Evolutionary conservation across 2,329 filamentous ascomycete species (phyloP).

Genomic region (Pseudocercospora pini-densiflorae): DNA sequence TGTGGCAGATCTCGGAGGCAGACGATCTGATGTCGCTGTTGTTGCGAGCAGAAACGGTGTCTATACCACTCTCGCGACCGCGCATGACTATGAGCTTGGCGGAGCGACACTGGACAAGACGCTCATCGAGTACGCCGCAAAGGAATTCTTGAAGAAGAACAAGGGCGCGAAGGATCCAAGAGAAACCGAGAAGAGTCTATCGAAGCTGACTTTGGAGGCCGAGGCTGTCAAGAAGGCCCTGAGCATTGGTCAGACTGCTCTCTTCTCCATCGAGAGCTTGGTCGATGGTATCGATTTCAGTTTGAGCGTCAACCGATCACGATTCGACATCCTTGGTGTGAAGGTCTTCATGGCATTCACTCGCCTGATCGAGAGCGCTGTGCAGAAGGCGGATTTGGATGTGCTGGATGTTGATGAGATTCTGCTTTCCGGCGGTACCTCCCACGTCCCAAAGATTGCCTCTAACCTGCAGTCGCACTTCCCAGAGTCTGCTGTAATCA

Average conservation of each 20-base stretch:
- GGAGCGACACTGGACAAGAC: conserved; percentile 87
- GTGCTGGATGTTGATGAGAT: conserved; percentile 93
- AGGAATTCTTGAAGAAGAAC: conserved; percentile 99
- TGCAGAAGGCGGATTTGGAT: conserved; percentile 92
- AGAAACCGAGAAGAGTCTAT: conserved; percentile 77
- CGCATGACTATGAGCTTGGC: conserved; percentile 93
- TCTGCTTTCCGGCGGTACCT: conserved; percentile 87
- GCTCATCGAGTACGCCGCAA: conserved; percentile 94
- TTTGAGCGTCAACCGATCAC: conserved; percentile 87
- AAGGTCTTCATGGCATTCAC: conserved; percentile 90
- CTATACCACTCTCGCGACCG: conserved; percentile 91
- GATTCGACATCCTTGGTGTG: conserved; percentile 86
- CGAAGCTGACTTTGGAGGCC: conserved; percentile 90
- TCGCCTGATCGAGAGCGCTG: conserved; percentile 77
- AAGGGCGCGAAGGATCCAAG: conserved; percentile 74
- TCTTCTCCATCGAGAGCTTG: conserved; percentile 90
- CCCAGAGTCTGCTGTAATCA: conserved; percentile 75
- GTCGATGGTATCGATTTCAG: conserved; percentile 89
- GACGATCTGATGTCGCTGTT: conserved; percentile 87
- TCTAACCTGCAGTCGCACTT: conserved; percentile 79
- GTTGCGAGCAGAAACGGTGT: conserved; percentile 91
- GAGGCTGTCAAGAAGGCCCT: conserved; percentile 92
- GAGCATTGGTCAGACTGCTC: conserved; percentile 83
- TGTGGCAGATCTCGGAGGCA: conserved; percentile 91
- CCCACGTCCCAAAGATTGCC: conserved; percentile 93